Conservation (phyloP, 345 rosid species). For the Dipteronia sinensis region DNA sequence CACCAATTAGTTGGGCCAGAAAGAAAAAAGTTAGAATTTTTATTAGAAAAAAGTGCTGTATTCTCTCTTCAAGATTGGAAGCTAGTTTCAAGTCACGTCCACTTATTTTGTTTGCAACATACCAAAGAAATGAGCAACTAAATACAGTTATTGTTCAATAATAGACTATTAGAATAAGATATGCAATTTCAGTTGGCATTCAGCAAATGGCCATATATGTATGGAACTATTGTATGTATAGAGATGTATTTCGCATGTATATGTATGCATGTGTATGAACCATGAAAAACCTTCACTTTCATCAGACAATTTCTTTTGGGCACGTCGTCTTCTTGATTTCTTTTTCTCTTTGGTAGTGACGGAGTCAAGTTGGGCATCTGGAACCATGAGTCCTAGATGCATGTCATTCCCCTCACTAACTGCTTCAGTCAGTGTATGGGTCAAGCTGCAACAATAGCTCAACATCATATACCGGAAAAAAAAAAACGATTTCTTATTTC, state of each 20-base stretch:
- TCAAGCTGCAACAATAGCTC: constrained; percentile 44
- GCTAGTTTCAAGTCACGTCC: neutral
- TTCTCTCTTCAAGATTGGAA: constrained; percentile 8
- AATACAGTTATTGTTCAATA: neutral
- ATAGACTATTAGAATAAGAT: neutral
- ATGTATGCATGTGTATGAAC: neutral
- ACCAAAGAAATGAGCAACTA: neutral
- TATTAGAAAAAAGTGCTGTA: neutral
- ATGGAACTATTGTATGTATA: neutral
- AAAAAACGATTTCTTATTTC: neutral
- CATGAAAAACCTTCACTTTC: constrained; percentile 53
- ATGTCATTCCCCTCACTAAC: constrained; percentile 27
- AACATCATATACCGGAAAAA: constrained; percentile 15
- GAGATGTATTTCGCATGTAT: neutral
- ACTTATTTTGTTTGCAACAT: neutral
- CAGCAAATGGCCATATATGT: neutral
- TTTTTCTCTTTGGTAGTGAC: constrained; percentile 41
- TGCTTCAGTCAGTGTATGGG: constrained; percentile 29
- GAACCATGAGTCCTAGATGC: constrained; percentile 26
- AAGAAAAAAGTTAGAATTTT: neutral
- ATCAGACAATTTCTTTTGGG: constrained; percentile 32
- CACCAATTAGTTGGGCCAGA: neutral
- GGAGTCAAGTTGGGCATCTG: constrained; percentile 25
- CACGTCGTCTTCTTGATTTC: constrained; percentile 50
- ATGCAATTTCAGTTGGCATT: neutral